Conservation (phyloP, 2,329 filamentous ascomycete genomes). For the Blastomyces emzantsi region DNA sequence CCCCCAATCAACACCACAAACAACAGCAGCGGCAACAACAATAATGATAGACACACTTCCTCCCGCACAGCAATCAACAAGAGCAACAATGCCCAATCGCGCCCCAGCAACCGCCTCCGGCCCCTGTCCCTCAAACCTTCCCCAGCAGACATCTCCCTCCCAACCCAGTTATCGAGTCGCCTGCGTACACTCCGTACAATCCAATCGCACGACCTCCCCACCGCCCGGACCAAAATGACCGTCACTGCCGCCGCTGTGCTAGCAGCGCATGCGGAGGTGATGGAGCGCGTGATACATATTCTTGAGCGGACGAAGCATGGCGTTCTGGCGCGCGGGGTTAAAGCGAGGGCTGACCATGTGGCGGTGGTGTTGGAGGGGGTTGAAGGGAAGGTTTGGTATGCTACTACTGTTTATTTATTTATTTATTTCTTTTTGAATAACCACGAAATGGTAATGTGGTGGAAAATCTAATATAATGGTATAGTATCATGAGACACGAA, state of each 20-base stretch:
- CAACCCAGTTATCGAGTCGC: conserved; percentile 24
- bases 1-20: background rate
- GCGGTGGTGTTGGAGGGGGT: conserved; percentile 31
- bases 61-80: background rate
- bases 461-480: background rate
- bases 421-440: background rate
- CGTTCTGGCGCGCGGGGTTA: conserved; percentile 27
- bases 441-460: background rate
- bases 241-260: conserved; percentile 29
- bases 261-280: conserved; percentile 24
- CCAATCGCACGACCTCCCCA: conserved; percentile 29
- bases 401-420: conserved; percentile 7
- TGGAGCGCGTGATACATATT: conserved; percentile 33
- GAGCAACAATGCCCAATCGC: conserved; percentile 9
- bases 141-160: conserved; percentile 14
- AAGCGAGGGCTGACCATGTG: conserved; percentile 34
- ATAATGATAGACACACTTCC: background rate
- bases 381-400: conserved; percentile 32
- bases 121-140: conserved; percentile 8
- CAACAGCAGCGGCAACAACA: background rate
- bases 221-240: conserved; percentile 28
- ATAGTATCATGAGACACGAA: conserved; percentile 31
- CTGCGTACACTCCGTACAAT: conserved; percentile 22
- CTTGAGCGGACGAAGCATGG: conserved; percentile 35
- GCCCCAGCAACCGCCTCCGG: conserved; percentile 9